Evolutionary conservation across 163 green algal species (phyloP), one percentile per base, ranked within the genome.

Genomic region (Scenedesmus sp.): DNA sequence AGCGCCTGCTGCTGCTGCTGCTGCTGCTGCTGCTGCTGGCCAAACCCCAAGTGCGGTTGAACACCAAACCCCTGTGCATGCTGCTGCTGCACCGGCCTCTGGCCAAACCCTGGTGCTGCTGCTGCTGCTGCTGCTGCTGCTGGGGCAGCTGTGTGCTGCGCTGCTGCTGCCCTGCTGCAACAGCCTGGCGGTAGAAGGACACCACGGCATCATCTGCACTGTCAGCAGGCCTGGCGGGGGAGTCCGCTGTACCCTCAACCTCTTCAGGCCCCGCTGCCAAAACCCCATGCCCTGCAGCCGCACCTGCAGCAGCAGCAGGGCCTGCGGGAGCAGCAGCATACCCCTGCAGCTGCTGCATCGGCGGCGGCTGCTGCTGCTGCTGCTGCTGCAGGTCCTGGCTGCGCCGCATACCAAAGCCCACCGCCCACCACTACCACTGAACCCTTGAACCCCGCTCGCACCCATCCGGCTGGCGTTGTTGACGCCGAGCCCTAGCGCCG

Each of bases 21-120:
- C 49, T 86, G 81, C 81, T 86, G 81, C 81, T 86, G 81, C 81
- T 24, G 37, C n/a, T 86, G 81, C 80, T 46, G 78, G 35, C 44
- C n/a, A 59, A 79, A 51, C 49, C n/a, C 81, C 43, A 18, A 35
- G 33, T 78, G 82, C 53, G 78, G 82, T 61, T 56, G 46, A 56
- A 18, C 20, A n/a, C 56, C 22, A 70, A 70, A n/a, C 56, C 56
- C 56, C 56, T n/a, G 56, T 2, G 56, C 30, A 12, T 86, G 81
- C 81, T 86, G 81, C 81, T 86, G 81, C 81, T 37, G 37, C 46
- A 73, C 49, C 81, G 33, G 82, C 53, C 79, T 6, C 53, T 26
- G 53, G 18, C 53, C 53, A 26, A 68, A 68, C 53, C 53, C 53
- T 37, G 30, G 9, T 40, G 65, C 30, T 76, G 65, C 24, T 35